Base-by-base conservation (phyloP, 148 eudicot species). In the Chenopodium berlandieri region DNA sequence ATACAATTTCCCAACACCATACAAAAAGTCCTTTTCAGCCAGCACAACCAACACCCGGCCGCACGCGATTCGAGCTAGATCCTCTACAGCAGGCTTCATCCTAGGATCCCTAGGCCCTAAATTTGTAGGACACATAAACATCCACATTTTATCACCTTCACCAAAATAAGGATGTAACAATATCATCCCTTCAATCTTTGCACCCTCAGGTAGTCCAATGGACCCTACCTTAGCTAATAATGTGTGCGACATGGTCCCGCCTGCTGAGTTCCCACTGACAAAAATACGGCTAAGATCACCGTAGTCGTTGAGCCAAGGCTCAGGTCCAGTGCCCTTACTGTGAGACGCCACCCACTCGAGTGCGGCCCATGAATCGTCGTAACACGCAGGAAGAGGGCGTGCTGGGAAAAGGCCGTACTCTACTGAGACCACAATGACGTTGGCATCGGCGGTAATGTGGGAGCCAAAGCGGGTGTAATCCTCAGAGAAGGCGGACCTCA, bases 261-360 rank as follows among this genome's bases (percentile, higher is more conserved):
- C 91, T 31, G 90, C 90, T n/a, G 91, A 87, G 25, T 90, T 87
- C 2, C 92, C 91, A 16, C 79, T 85, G 7, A 90, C 19, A 69
- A 87, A 90, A 19, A 90, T 76, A 1, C 79, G 83, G 4, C 44
- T 20, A 17, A 90, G 76, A 66, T 90, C 90, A 4, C 60, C 89
- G 62, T 76, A 23, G 8, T 85, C 48, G 10, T 50, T 80, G 14
- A 90, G 34, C 92, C 90, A 90, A 0, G 75, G 47, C 0, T 88
- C 88, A 4, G 66, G 37, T 17, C 85, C 88, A 8, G 25, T 11
- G 2, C 80, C 83, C 20, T 22, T 23, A 54, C 40, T 63, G 46
- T 86, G 88, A 25, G 80, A 27, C 3, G 74, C 83, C 23, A 89
- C 73, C 91, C 91, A 88, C n/a, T 23, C 67, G 71, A 90, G 84